Conservation (phyloP, 768 basidiomycete genomes). For the Agaricus blazei region DNA sequence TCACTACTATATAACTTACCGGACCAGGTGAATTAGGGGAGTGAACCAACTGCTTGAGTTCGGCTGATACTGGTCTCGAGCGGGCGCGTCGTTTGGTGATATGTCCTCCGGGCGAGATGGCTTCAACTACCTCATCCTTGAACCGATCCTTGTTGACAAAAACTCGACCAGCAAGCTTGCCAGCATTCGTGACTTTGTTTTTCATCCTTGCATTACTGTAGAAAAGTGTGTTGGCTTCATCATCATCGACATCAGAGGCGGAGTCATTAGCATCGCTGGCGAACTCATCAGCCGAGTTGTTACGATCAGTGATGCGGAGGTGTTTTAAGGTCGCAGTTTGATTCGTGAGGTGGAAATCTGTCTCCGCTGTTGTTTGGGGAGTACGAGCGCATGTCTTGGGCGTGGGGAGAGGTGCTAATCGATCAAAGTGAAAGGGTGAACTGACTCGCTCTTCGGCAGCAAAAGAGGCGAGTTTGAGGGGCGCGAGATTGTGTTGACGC, state of each 20-base stretch:
- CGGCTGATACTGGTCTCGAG: slow-evolving; percentile 64
- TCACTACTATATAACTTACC: slow-evolving; percentile 24
- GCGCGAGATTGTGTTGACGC: slow-evolving; percentile 41
- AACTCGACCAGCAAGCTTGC: slow-evolving; percentile 6
- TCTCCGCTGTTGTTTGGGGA: slow-evolving; percentile 51
- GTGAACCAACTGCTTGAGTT: slow-evolving; percentile 45
- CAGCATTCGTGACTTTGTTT: slow-evolving; percentile 16
- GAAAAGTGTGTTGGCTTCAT: slow-evolving; percentile 32
- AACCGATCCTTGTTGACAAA: slow-evolving; percentile 30
- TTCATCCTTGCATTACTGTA: slow-evolving; percentile 19
- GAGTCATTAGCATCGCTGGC: slow-evolving; percentile 40
- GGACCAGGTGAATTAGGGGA: slow-evolving; percentile 38
- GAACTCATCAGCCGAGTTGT: slow-evolving; percentile 41
- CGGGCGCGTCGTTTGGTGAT: slow-evolving; percentile 71
- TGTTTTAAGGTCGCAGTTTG: slow-evolving; percentile 65
- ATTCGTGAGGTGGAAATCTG: slow-evolving; percentile 40
- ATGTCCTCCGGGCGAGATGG: slow-evolving; percentile 74
- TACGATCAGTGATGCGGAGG: slow-evolving; percentile 54
- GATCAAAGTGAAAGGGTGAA: slow-evolving; percentile 42
- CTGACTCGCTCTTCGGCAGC: slow-evolving; percentile 25
- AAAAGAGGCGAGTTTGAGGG: slow-evolving; percentile 38
- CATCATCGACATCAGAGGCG: slow-evolving; percentile 44
- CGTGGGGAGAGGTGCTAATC: slow-evolving; percentile 49
- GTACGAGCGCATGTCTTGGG: slow-evolving; percentile 45
- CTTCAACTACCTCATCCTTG: slow-evolving; percentile 58